Evolutionary conservation across 1,139 yeast species (phyloP).

Genomic region (Yamadazyma kanchanaburiensis): DNA sequence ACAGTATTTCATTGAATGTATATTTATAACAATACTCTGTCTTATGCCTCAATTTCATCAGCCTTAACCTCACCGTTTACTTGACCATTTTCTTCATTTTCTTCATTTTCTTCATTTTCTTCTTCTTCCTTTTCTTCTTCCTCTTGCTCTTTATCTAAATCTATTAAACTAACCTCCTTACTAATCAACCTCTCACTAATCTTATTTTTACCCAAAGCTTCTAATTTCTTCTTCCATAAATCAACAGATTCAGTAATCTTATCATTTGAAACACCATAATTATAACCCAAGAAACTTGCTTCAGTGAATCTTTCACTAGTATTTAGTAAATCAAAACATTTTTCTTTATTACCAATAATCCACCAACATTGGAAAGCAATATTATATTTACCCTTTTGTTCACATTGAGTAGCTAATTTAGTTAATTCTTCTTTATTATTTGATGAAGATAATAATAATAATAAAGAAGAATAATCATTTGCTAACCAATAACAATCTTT

Average conservation of each 20-base stretch:
- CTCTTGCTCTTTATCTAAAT: conserved; percentile 15
- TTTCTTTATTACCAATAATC: conserved; percentile 69
- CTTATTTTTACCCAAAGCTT: conserved; percentile 46
- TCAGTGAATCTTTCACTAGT: conserved; percentile 75
- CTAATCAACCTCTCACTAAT: conserved; percentile 59
- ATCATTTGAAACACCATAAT: conserved; percentile 54
- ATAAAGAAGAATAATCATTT: conserved; percentile 75
- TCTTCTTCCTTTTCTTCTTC: conserved; percentile 13
- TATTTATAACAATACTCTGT: conserved; percentile 5
- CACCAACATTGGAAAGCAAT: conserved; percentile 92
- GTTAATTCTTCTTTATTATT: conserved; percentile 62
- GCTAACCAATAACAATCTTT: conserved; percentile 78
- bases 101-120: no score
- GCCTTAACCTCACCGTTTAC: conserved; percentile 15
- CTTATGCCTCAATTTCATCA: conserved; percentile 8
- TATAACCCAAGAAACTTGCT: conserved; percentile 76
- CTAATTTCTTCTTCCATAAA: conserved; percentile 65
- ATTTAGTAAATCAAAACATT: conserved; percentile 64
- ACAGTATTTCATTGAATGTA: no score
- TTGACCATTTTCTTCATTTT: no score
- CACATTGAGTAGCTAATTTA: conserved; percentile 63
- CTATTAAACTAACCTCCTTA: conserved; percentile 27
- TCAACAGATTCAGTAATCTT: conserved; percentile 46
- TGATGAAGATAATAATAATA: conserved; percentile 79
- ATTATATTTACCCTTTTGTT: conserved; percentile 72